Conservation (phyloP, 352 stramenopile species). For the Nothophytophthora sp. region DNA sequence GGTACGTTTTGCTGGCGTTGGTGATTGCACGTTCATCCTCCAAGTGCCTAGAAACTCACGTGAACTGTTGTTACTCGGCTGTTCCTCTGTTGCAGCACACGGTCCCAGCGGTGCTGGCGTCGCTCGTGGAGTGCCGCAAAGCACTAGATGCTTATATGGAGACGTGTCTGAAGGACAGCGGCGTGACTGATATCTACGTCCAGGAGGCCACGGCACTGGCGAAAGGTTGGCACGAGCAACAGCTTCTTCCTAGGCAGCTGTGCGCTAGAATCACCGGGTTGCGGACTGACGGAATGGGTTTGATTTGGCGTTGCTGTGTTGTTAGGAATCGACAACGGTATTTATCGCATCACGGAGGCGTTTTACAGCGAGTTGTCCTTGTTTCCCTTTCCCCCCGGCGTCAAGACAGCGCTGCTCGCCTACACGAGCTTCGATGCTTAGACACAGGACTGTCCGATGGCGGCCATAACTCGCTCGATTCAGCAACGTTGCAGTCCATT, state of each 20-base stretch:
- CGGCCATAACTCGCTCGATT: conserved; percentile 13
- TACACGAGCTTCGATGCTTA: conserved; percentile 52
- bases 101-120: conserved; percentile 64
- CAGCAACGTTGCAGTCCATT: conserved; percentile 17
- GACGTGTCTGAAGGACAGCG: conserved; percentile 66
- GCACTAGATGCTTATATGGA: conserved; percentile 69
- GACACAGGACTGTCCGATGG: conserved; percentile 18
- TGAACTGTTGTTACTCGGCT: neutral
- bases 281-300: neutral
- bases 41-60: neutral
- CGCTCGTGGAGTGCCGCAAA: conserved; percentile 68
- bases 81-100: conserved; percentile 46
- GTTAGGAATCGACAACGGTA: conserved; percentile 75
- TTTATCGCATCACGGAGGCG: conserved; percentile 74
- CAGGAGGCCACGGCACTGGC: conserved; percentile 59
- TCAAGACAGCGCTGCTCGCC: conserved; percentile 49
- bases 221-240: conserved; percentile 50
- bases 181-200: conserved; percentile 57
- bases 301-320: neutral
- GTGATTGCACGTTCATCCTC: neutral
- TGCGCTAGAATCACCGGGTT: conserved; percentile 1
- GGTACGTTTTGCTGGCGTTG: conserved; percentile 31
- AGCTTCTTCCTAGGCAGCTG: conserved; percentile 1
- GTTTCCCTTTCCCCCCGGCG: conserved; percentile 47
- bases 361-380: conserved; percentile 64